Conservation (phyloP, 1,139 yeast genomes). For the Zygosaccharomyces pseudobailii region DNA sequence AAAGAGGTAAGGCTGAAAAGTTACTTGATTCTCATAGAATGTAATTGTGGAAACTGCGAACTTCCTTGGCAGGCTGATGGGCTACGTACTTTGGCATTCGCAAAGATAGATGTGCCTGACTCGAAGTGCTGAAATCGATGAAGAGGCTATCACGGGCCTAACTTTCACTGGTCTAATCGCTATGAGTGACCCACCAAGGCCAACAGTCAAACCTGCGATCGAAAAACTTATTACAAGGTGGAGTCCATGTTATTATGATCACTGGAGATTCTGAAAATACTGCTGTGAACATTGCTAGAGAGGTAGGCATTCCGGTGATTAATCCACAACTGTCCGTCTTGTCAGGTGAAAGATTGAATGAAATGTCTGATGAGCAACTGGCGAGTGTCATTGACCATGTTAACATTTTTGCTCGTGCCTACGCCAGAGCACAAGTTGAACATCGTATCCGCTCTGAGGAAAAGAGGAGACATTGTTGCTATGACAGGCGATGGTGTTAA, state of each 20-base stretch:
- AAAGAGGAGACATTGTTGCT: slow-evolving; percentile 91
- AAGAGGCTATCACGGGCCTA: slow-evolving; percentile 48
- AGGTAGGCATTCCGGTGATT: slow-evolving; percentile 81
- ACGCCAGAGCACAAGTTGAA: slow-evolving; percentile 92
- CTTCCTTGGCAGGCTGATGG: slow-evolving; percentile 71
- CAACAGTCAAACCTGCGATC: slow-evolving; percentile 68
- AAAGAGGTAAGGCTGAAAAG: slow-evolving; percentile 48
- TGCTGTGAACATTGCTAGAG: slow-evolving; percentile 79
- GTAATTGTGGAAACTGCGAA: slow-evolving; percentile 52
- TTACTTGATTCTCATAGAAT: slow-evolving; percentile 48
- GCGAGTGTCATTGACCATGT: slow-evolving; percentile 71
- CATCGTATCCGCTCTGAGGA: slow-evolving; percentile 84
- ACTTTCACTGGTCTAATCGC: slow-evolving; percentile 81
- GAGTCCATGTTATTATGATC: slow-evolving; percentile 92
- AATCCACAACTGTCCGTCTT: slow-evolving; percentile 59
- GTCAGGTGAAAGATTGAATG: slow-evolving; percentile 76
- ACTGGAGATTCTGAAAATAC: slow-evolving; percentile 93
- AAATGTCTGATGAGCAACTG: slow-evolving; percentile 60
- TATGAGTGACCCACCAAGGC: slow-evolving; percentile 94
- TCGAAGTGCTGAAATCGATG: slow-evolving; percentile 35
- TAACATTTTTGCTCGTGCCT: slow-evolving; percentile 90
- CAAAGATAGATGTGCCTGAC: slow-evolving; percentile 41
- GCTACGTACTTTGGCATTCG: slow-evolving; percentile 77
- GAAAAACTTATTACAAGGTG: slow-evolving; percentile 76
- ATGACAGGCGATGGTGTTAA: slow-evolving; percentile 99